Evolutionary conservation across 2,329 filamentous ascomycete genomes (phyloP).

Genomic region (Dactylellina parvicollis): DNA sequence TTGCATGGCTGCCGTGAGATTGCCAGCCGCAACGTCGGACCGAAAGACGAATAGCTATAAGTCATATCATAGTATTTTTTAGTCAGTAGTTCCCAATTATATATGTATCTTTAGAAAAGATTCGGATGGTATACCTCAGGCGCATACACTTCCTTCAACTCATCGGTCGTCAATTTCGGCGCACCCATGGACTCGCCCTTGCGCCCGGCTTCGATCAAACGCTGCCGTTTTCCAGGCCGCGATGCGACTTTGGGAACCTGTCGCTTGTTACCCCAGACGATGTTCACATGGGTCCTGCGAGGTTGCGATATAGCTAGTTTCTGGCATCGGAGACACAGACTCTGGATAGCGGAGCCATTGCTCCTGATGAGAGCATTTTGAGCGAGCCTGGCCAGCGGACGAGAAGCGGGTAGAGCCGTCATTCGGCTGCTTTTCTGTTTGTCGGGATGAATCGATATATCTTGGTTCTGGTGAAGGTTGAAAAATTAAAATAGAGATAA

Average conservation of each 20-base stretch:
- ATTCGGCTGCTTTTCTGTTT: conserved; percentile 11
- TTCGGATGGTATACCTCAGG: conserved; percentile 56
- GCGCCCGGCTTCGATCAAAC: conserved; percentile 29
- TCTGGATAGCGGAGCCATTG: conserved; percentile 16
- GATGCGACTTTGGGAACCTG: conserved; percentile 18
- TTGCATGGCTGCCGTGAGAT: conserved; percentile 56
- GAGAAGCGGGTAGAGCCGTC: conserved; percentile 33
- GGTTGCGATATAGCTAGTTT: background rate
- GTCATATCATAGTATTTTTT: background rate
- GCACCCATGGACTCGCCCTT: conserved; percentile 27
- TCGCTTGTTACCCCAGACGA: conserved; percentile 26
- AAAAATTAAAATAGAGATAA: background rate
- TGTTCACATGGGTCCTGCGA: conserved; percentile 20
- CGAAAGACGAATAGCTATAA: conserved; percentile 58
- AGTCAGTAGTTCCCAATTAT: too few species aligned
- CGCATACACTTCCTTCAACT: conserved; percentile 56
- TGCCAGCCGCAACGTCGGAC: conserved; percentile 56
- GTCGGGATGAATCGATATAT: background rate
- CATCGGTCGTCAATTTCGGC: conserved; percentile 54
- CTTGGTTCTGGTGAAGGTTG: background rate
- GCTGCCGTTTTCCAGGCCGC: conserved; percentile 29
- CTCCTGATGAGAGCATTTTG: conserved; percentile 16
- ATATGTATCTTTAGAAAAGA: too few species aligned
- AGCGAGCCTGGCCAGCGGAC: conserved; percentile 25
- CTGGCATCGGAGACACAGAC: conserved; percentile 32